Evolutionary conservation across 1,284 basidiomycete species (phyloP).

Genomic region (Puccinia horiana): DNA sequence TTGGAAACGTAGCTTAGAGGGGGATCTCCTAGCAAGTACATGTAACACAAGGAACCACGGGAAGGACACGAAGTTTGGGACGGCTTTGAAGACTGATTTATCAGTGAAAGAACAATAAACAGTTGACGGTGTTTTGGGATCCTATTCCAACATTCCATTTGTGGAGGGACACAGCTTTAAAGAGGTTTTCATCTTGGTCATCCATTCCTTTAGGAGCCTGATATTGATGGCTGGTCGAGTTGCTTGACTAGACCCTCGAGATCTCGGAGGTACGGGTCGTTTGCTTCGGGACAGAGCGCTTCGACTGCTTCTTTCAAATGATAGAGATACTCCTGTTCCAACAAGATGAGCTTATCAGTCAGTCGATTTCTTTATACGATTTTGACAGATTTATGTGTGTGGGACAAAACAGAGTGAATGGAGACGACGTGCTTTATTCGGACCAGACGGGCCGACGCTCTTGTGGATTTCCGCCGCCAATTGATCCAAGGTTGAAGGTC

Average conservation of each 20-base stretch:
- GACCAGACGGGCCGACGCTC: conserved; percentile 37
- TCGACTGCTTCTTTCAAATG: conserved; percentile 29
- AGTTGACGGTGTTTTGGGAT: too few species aligned
- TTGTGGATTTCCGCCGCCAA: conserved; percentile 8
- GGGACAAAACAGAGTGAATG: neutral
- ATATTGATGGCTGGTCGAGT: neutral
- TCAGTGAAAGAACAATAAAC: too few species aligned
- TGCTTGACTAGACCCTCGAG: conserved; percentile 33
- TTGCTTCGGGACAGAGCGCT: conserved; percentile 8
- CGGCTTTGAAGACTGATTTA: too few species aligned
- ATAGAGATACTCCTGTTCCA: conserved; percentile 45
- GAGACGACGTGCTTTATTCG: conserved; percentile 35
- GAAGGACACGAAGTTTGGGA: too few species aligned
- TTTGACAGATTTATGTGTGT: neutral
- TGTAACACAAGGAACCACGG: too few species aligned
- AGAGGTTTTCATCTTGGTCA: too few species aligned
- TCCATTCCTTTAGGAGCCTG: neutral
- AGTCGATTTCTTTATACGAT: neutral
- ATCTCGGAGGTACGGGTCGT: conserved; percentile 34
- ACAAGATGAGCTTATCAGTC: neutral
- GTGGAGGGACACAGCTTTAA: too few species aligned
- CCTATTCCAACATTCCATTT: too few species aligned
- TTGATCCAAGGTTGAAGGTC: conserved; percentile 8
- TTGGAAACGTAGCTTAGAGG: too few species aligned
- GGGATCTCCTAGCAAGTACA: too few species aligned